Conservation (phyloP, 352 stramenopile genomes). For the Phytophthora rubi region DNA sequence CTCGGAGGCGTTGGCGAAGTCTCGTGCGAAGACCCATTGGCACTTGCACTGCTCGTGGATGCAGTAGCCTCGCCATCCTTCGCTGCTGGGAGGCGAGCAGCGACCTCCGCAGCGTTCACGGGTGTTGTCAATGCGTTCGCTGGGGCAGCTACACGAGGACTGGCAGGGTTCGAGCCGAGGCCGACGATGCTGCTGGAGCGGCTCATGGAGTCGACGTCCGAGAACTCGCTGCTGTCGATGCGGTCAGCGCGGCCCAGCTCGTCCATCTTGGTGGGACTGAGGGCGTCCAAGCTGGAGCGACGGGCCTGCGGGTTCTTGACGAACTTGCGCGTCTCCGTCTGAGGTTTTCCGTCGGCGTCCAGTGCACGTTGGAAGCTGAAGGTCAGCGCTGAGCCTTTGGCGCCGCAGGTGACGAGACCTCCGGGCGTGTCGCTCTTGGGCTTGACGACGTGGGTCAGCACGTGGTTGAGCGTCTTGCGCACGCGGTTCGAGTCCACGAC, state of each 20-base stretch:
- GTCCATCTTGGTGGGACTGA: slow-evolving; percentile 54
- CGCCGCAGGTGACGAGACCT: slow-evolving; percentile 54
- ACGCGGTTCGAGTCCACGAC: slow-evolving; percentile 83
- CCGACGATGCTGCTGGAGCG: slow-evolving; percentile 44
- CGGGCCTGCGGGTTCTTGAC: slow-evolving; percentile 56
- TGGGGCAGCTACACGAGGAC: slow-evolving; percentile 28
- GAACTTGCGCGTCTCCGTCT: slow-evolving; percentile 48
- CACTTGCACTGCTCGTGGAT: slow-evolving; percentile 15
- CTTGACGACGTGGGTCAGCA: slow-evolving; percentile 54
- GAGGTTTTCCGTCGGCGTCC: slow-evolving; percentile 33
- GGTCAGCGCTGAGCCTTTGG: slow-evolving; percentile 48
- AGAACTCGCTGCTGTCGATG: slow-evolving; percentile 51
- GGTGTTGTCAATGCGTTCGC: slow-evolving; percentile 6
- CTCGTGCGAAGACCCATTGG: slow-evolving; percentile 3
- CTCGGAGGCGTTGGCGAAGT: slow-evolving; percentile 1
- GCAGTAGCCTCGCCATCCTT: slow-evolving; percentile 19
- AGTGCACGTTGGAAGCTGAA: slow-evolving; percentile 41
- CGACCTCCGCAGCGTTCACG: slow-evolving; percentile 27
- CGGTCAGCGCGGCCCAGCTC: slow-evolving; percentile 47
- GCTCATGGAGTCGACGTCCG: slow-evolving; percentile 55
- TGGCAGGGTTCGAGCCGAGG: slow-evolving; percentile 36
- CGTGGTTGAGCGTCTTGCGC: slow-evolving; percentile 72
- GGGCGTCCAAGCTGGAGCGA: slow-evolving; percentile 49
- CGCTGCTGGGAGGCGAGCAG: slow-evolving; percentile 17
- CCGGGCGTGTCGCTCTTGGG: slow-evolving; percentile 53